Evolutionary conservation across 129 eudicot genomes (phyloP), one percentile per base, ranked within the genome.

Genomic region (Kitagawia praeruptora): DNA sequence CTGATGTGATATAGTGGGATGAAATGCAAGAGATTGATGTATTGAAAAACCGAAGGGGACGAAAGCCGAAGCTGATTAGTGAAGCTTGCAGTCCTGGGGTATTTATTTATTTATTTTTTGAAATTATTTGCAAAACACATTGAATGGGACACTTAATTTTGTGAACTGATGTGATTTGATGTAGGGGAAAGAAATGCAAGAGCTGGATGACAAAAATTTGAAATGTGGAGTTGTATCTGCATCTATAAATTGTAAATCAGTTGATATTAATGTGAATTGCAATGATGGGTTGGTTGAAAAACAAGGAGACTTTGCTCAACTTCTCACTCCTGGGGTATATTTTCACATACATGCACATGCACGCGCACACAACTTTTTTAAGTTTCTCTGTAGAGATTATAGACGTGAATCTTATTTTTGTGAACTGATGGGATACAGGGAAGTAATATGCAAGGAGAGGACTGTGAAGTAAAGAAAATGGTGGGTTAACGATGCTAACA

Each of bases 311-410:
- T 61, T 61, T 61, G 69, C 34, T 61, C 69, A 61, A n/a, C 4
- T 61, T 61, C 69, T 61, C 34, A 61, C 5, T 61, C 69, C 69
- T 61, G 69, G 69, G 69, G 69, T 61, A 61, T n/a, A 61, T n/a
- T 23, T 58, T 61, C 34, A 61, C 31, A 9, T 23, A 58, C 63
- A 54, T 3, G 6, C 66, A 61, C 69, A n/a, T 3, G 14, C 67
- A 58, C 28, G 11, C 2, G 13, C 69, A 10, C 34, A n/a, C 66
- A 56, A 56, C 64, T 8, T 58, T 31, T n/a, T 61, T 61, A 9
- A 23, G 25, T 25, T n/a, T 61, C 66, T 23, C 4, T 56, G 2
- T 56, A 8, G 28, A 56, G 28, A 56, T 54, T 7, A 61, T 21
- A n/a, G 69, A 61, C 0, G 5, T 61, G 34, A 61, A n/a, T 8